A percentile compares a stretch with the other conserved stretches of the same genome.
phyloP scores from a whole-genome alignment of 352 stramenopile species.

The Phytopythium chamaehyphon region DNA sequence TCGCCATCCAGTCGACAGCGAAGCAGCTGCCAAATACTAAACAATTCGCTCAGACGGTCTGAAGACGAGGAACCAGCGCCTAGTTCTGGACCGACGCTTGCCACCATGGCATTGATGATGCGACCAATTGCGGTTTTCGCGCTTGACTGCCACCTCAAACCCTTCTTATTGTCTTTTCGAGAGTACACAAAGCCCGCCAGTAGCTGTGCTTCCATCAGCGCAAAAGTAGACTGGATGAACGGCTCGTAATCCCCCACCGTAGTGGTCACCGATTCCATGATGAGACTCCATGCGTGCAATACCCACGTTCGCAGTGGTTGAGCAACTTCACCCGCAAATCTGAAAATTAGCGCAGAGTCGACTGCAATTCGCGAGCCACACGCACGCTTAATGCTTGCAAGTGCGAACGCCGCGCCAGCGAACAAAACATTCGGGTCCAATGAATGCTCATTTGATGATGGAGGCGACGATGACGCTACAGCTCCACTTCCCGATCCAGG shows the following conservation, averaged over 20 bases:
- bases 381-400: constrained; percentile 74
- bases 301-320: constrained; percentile 84
- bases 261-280: constrained; percentile 73
- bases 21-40: constrained; percentile 67
- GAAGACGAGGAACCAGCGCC: constrained; percentile 13
- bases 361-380: constrained; percentile 77
- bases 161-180: constrained; percentile 49
- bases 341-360: constrained; percentile 72
- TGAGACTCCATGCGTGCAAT: constrained; percentile 78
- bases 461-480: not conserved
- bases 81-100: constrained; percentile 57
- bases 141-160: constrained; percentile 41
- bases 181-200: constrained; percentile 74
- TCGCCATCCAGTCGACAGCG: constrained; percentile 51
- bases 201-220: constrained; percentile 71
- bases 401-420: constrained; percentile 64
- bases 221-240: constrained; percentile 69
- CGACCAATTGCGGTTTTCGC: constrained; percentile 52
- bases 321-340: constrained; percentile 54
- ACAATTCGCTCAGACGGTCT: constrained; percentile 57
- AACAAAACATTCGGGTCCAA: constrained; percentile 44
- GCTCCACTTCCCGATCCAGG: constrained; percentile 21
- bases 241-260: constrained; percentile 80
- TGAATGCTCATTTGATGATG: constrained; percentile 19
- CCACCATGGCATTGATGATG: constrained; percentile 70